Conservation (phyloP, 2,329 filamentous ascomycete genomes). For the Alternaria viburni region DNA sequence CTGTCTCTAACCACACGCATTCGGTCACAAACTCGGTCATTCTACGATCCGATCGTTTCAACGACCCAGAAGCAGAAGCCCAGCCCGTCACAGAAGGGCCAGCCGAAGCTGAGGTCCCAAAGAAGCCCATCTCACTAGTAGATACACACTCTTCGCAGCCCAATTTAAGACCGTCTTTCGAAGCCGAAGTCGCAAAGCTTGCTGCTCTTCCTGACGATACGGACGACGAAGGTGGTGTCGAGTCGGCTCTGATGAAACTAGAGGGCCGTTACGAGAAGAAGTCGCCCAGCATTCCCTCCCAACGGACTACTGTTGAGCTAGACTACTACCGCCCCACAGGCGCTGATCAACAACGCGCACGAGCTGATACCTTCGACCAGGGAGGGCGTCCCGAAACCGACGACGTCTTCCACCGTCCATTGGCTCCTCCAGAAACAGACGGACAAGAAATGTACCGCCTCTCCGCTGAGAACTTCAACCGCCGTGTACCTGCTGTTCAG, state of each 20-base stretch:
- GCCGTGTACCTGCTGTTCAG: slow-evolving; percentile 35
- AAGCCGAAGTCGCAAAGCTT: slow-evolving; percentile 84
- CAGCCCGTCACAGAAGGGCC: slow-evolving; percentile 13
- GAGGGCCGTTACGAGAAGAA: slow-evolving; percentile 79
- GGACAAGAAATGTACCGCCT: slow-evolving; percentile 40
- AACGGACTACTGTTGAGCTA: slow-evolving; percentile 23
- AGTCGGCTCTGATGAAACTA: slow-evolving; percentile 89
- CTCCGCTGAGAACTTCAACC: slow-evolving; percentile 40
- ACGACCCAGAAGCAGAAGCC: slow-evolving; percentile 20
- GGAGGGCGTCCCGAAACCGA: slow-evolving; percentile 28
- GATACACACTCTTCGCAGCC: slow-evolving; percentile 63
- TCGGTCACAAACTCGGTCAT: slow-evolving; percentile 49
- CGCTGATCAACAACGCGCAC: slow-evolving; percentile 20
- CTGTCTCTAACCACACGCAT: slow-evolving; percentile 53
- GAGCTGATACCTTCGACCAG: slow-evolving; percentile 26
- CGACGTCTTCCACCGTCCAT: slow-evolving; percentile 34
- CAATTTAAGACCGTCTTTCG: slow-evolving; percentile 73
- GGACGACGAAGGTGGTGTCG: slow-evolving; percentile 78
- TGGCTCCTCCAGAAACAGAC: slow-evolving; percentile 28
- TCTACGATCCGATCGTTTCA: slow-evolving; percentile 39
- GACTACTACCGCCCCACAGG: slow-evolving; percentile 33
- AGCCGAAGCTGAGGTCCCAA: slow-evolving; percentile 16
- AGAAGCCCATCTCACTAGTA: slow-evolving; percentile 51
- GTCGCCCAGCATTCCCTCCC: slow-evolving; percentile 34
- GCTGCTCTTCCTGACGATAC: slow-evolving; percentile 88